Evolutionary conservation across 2,329 filamentous ascomycete genomes (phyloP).

Genomic region (Niveomyces coronatus): DNA sequence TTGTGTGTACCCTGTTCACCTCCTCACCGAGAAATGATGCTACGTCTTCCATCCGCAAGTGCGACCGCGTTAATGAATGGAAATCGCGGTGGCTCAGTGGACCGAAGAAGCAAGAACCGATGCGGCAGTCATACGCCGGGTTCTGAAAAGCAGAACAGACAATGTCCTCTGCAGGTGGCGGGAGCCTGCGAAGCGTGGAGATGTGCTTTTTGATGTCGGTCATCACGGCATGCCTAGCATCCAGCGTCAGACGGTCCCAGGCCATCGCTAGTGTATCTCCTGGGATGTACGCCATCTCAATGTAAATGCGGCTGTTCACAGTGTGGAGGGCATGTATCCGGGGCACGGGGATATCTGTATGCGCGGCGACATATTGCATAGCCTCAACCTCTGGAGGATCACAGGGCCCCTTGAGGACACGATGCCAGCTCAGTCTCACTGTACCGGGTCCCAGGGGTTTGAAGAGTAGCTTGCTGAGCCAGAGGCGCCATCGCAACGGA

Average conservation of each 20-base stretch:
- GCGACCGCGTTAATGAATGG: conserved; percentile 15
- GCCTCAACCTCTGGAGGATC: conserved; percentile 19
- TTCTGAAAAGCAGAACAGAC: conserved; percentile 19
- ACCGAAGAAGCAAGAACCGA: conserved; percentile 17
- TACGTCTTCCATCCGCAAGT: conserved; percentile 16
- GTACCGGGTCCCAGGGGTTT: conserved; percentile 9
- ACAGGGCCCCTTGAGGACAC: conserved; percentile 22
- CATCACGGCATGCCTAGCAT: conserved; percentile 14
- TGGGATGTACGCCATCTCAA: conserved; percentile 19
- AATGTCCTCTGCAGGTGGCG: conserved; percentile 14
- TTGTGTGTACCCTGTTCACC: conserved; percentile 15
- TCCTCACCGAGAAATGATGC: conserved; percentile 16
- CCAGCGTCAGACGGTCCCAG: conserved; percentile 15
- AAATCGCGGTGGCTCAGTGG: conserved; percentile 18
- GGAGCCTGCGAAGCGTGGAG: conserved; percentile 15
- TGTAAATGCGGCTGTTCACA: conserved; percentile 12
- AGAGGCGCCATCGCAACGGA: conserved; percentile 17
- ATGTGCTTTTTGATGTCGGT: conserved; percentile 17
- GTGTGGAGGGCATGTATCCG: conserved; percentile 17
- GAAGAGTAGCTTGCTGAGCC: conserved; percentile 18
- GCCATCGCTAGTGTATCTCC: conserved; percentile 14
- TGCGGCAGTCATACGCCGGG: conserved; percentile 16
- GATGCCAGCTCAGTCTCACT: conserved; percentile 18
- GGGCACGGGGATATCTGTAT: conserved; percentile 20
- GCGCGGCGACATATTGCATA: conserved; percentile 19